These are phyloP conservation scores for Auxenochlorella protothecoides DNA, from an alignment of 139 green algal genomes.

Conservation along the genomic window DNA sequence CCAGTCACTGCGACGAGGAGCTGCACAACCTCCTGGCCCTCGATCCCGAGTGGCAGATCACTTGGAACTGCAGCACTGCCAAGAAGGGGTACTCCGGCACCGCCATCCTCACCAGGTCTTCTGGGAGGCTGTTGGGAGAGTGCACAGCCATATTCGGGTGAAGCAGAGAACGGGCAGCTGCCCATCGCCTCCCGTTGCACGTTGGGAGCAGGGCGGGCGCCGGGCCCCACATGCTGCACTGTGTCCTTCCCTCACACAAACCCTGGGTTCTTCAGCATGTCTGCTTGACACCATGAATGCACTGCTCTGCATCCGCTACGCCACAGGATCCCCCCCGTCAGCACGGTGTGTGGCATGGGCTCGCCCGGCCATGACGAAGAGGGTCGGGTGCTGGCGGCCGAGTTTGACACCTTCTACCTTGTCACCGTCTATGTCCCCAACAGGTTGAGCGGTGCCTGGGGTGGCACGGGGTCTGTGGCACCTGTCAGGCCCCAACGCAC, in stretches of 20 bases:
- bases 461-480: too few relatives aligned
- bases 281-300: too few relatives aligned
- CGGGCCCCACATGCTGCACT: too few relatives aligned
- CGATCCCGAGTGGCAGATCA: constrained; percentile 14
- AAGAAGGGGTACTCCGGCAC: constrained; percentile 56
- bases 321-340: constrained; percentile 10
- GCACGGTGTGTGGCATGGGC: constrained; percentile 4
- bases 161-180: constrained; percentile 3
- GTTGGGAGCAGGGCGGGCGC: too few relatives aligned
- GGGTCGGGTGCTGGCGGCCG: constrained; percentile 27
- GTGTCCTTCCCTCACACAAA: too few relatives aligned
- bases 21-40: constrained; percentile 14
- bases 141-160: constrained; percentile 12
- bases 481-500: too few relatives aligned
- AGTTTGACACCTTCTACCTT: constrained; percentile 21
- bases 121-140: not conserved
- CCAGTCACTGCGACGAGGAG: constrained; percentile 19
- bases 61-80: constrained; percentile 39
- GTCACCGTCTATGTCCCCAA: constrained; percentile 45
- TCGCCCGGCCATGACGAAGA: constrained; percentile 23
- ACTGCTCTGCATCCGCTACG: too few relatives aligned
- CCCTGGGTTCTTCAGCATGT: too few relatives aligned
- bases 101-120: constrained; percentile 36
- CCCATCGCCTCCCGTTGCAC: too few relatives aligned
- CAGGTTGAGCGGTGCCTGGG: not conserved